Evolutionary conservation across 345 rosid species (phyloP), one percentile per base, ranked within the genome.

Genomic region (Ricinus communis): DNA sequence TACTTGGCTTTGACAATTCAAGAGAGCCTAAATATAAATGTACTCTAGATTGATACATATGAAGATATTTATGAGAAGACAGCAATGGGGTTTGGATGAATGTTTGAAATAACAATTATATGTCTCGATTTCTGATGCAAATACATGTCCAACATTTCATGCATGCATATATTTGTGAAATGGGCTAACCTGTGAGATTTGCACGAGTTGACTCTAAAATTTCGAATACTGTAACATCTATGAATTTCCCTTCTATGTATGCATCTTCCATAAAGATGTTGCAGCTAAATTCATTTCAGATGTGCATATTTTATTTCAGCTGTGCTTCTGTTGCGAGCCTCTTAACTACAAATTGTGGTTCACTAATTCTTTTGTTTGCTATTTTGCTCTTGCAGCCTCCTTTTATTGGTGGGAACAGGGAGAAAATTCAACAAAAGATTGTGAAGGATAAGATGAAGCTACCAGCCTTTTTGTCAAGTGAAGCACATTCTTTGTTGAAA

Each of bases 391-490:
- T 80, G 82, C 90, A 93, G 97, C 96, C 97, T 50, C 97, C 98
- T 24, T 91, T 90, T 77, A 16, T 77, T 1, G 91, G 86, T 19
- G 83, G 96, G 66, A 83, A 82, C 77, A 83, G 87, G 56, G 78
- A 57, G 27, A 91, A 85, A 80, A 78, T 91, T 77, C 97, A 91
- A 79, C 82, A 84, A 75, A 91, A 87, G 83, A 88, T 94, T 33
- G 83, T 92, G 0, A 95, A 86, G 82, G 97, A 92, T 52, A 95
- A 85, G 83, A 76, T 90, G 56, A 90, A 89, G 83, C 85, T 94
- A 62, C 97, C 95, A 0, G 57, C 70, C 25, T 94, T 78, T 77
- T 83, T 91, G 76, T 68, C 97, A 16, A 84, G 76, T 52, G 98
- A 91, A 85, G 98, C 90, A 30, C 96, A 86, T 77, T 81, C 94